A percentile compares a stretch with the other conserved stretches of the same genome.
These are phyloP conservation scores for Septoria linicola DNA, from an alignment of 2,329 filamentous ascomycete species.

Conservation along the genomic window DNA sequence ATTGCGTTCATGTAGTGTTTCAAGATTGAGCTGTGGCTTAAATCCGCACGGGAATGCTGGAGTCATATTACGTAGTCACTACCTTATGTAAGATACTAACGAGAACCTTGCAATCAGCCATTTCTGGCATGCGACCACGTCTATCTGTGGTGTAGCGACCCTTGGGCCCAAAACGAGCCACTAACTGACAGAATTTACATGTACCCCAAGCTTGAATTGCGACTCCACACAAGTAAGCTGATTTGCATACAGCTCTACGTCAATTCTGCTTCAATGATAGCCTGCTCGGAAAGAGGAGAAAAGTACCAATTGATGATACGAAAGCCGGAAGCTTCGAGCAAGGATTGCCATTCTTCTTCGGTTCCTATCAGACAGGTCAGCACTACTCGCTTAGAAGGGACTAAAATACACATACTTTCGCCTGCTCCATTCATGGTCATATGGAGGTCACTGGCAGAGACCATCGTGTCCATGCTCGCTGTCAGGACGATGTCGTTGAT, in stretches of 20 bases:
- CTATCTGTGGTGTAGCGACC: too few relatives aligned
- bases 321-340: slow-evolving; percentile 6
- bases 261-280: slow-evolving; percentile 14
- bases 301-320: slow-evolving; percentile 6
- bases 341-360: slow-evolving; percentile 10
- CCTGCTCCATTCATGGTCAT: slow-evolving; percentile 14
- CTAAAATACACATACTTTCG: slow-evolving; percentile 7
- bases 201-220: background rate
- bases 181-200: background rate
- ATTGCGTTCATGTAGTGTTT: too few relatives aligned
- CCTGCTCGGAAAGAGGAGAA: slow-evolving; percentile 15
- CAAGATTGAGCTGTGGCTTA: background rate
- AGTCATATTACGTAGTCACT: background rate
- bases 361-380: slow-evolving; percentile 2
- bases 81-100: background rate
- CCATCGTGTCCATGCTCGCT: slow-evolving; percentile 4
- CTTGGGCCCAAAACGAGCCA: too few relatives aligned
- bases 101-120: background rate
- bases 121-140: too few relatives aligned
- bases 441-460: slow-evolving; percentile 12
- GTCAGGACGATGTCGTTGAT: slow-evolving; percentile 27
- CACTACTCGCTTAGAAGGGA: too few relatives aligned
- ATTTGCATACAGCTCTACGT: background rate
- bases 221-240: too few relatives aligned
- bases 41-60: background rate